These are phyloP conservation scores for Cyberlindnera mycetangii DNA, from an alignment of 805 yeast genomes.

Conservation along the genomic window DNA sequence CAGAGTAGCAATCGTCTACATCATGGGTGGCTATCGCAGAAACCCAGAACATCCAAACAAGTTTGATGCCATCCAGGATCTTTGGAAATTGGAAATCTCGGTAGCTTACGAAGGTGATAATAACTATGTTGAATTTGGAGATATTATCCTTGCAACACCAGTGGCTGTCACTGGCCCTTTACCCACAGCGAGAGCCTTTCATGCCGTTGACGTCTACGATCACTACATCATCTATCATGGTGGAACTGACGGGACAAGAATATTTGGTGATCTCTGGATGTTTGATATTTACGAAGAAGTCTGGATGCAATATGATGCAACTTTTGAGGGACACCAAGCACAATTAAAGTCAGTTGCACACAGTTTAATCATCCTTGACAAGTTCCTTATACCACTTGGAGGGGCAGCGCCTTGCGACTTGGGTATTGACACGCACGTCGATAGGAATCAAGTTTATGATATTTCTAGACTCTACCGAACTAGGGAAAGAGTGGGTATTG, in stretches of 20 bases:
- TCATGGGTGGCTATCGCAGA: conserved; percentile 48
- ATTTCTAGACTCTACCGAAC: conserved; percentile 10
- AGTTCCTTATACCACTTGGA: conserved; percentile 14
- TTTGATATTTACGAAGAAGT: conserved; percentile 42
- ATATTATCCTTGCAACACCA: conserved; percentile 33
- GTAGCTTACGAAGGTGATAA: conserved; percentile 35
- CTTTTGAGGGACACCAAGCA: conserved; percentile 24
- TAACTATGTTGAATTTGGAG: conserved; percentile 36
- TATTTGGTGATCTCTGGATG: conserved; percentile 50
- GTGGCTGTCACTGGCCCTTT: conserved; percentile 19
- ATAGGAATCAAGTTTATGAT: conserved; percentile 11
- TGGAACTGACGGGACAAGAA: conserved; percentile 32
- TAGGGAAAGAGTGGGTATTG: not conserved
- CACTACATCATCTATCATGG: conserved; percentile 30
- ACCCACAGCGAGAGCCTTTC: conserved; percentile 34
- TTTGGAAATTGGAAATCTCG: conserved; percentile 41
- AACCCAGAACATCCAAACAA: conserved; percentile 23
- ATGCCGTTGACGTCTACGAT: conserved; percentile 29
- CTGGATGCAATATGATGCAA: conserved; percentile 35
- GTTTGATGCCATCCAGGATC: conserved; percentile 37
- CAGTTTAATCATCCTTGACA: conserved; percentile 17
- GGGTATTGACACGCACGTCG: not conserved
- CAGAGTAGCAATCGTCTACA: conserved; percentile 35
- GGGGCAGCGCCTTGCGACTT: conserved; percentile 5
- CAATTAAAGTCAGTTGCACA: conserved; percentile 21